Conservation (phyloP, 441 rosid species). For the Populus trichocarpa region DNA sequence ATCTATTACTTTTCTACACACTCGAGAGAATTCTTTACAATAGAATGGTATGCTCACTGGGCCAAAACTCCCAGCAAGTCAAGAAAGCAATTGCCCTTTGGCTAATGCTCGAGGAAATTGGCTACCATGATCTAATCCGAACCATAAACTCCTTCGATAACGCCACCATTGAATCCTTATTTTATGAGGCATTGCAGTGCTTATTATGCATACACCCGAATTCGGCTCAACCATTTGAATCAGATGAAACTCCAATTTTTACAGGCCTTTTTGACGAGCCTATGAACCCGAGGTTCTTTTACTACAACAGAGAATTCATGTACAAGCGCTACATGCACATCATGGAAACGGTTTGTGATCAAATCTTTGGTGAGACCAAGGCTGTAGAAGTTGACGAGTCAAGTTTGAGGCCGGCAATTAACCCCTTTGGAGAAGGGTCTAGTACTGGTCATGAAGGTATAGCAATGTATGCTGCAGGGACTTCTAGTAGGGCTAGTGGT, state of each 20-base stretch:
- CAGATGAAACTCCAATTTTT: neutral
- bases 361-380: slow-evolving; percentile 24
- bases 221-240: neutral
- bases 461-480: neutral
- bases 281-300: slow-evolving; percentile 13
- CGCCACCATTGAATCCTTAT: slow-evolving; percentile 20
- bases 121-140: slow-evolving; percentile 26
- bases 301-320: slow-evolving; percentile 21
- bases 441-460: neutral
- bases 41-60: slow-evolving; percentile 25
- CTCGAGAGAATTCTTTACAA: slow-evolving; percentile 27
- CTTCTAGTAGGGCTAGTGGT: neutral
- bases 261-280: slow-evolving; percentile 15
- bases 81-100: slow-evolving; percentile 28
- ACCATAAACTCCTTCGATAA: slow-evolving; percentile 15
- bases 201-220: slow-evolving; percentile 18
- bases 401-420: slow-evolving; percentile 12
- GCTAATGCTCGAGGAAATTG: slow-evolving; percentile 30
- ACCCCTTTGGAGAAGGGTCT: neutral
- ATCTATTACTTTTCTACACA: slow-evolving; percentile 32
- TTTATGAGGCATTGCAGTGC: slow-evolving; percentile 20
- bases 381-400: slow-evolving; percentile 32
- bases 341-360: slow-evolving; percentile 29
- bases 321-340: slow-evolving; percentile 15
- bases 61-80: slow-evolving; percentile 14